Evolutionary conservation across 495 filamentous ascomycete species (phyloP).

Genomic region (Clavariopsis aquatica): DNA sequence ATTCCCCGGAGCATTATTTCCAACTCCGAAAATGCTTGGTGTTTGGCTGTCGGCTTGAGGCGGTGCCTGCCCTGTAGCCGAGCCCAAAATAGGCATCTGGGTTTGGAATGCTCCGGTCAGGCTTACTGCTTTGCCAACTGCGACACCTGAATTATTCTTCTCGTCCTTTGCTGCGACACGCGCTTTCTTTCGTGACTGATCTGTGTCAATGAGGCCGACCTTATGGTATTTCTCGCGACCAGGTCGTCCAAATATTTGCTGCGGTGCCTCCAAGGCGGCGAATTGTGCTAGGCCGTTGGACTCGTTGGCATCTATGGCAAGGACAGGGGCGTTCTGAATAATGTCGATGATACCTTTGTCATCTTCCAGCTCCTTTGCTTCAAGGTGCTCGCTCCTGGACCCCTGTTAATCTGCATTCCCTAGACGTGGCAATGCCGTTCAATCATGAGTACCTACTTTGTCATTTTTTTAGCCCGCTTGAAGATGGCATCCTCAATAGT

Average conservation of each 20-base stretch:
- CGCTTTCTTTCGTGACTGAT: slow-evolving; percentile 10
- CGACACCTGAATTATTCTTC: background rate
- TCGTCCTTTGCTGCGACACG: background rate
- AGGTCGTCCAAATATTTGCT: slow-evolving; percentile 62
- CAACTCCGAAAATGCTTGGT: background rate
- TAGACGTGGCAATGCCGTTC: too few relatives aligned
- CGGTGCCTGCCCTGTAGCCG: background rate
- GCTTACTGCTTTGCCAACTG: background rate
- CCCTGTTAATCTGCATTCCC: background rate
- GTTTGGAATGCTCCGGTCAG: background rate
- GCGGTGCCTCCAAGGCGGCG: slow-evolving; percentile 54
- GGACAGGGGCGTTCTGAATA: slow-evolving; percentile 70
- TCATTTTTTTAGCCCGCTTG: slow-evolving; percentile 72
- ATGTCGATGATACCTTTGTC: slow-evolving; percentile 75
- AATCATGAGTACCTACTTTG: slow-evolving; percentile 43
- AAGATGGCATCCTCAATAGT: slow-evolving; percentile 88
- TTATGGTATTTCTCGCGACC: slow-evolving; percentile 27
- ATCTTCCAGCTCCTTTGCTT: slow-evolving; percentile 72
- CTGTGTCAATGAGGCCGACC: slow-evolving; percentile 11
- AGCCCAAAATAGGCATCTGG: slow-evolving; percentile 6
- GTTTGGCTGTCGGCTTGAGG: background rate
- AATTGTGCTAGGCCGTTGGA: slow-evolving; percentile 54
- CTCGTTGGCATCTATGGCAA: slow-evolving; percentile 57
- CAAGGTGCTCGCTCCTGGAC: slow-evolving; percentile 60
- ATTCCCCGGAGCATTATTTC: background rate